These are phyloP conservation scores for Aspergillus ochraceus DNA, from an alignment of 2,329 filamentous ascomycete species.

Conservation along the genomic window DNA sequence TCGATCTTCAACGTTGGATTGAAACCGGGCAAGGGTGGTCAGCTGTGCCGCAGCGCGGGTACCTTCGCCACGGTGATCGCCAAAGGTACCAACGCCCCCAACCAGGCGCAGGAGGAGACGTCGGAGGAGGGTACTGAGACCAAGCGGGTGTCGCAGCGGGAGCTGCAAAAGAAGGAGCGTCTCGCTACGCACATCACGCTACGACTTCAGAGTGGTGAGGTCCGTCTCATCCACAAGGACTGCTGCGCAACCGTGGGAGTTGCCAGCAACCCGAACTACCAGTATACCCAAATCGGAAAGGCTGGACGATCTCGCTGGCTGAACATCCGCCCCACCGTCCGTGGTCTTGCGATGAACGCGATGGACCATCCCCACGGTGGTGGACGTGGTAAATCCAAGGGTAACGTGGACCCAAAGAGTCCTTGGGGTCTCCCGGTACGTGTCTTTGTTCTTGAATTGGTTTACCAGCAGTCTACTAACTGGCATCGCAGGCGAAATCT, in stretches of 20 bases:
- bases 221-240: constrained; percentile 84
- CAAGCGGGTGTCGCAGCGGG: constrained; percentile 38
- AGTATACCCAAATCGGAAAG: constrained; percentile 90
- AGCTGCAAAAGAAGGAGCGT: constrained; percentile 51
- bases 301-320: constrained; percentile 91
- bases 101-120: constrained; percentile 55
- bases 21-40: constrained; percentile 68
- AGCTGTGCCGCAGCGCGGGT: constrained; percentile 92
- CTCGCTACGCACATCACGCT: constrained; percentile 79
- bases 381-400: constrained; percentile 99
- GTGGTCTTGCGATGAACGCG: constrained; percentile 99
- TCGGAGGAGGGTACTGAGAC: constrained; percentile 40
- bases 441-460: constrained; percentile 24
- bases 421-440: constrained; percentile 95
- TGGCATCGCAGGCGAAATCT: constrained; percentile 49
- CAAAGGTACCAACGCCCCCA: constrained; percentile 71
- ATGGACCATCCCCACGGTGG: constrained; percentile 97
- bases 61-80: constrained; percentile 86
- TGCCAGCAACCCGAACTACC: constrained; percentile 88
- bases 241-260: constrained; percentile 94
- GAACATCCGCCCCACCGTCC: constrained; percentile 89
- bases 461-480: constrained; percentile 11
- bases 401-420: constrained; percentile 90
- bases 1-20: constrained; percentile 87
- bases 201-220: constrained; percentile 86